These are phyloP conservation scores for Fusarium sterilihyphosum DNA, from an alignment of 2,329 filamentous ascomycete genomes.

Conservation along the genomic window DNA sequence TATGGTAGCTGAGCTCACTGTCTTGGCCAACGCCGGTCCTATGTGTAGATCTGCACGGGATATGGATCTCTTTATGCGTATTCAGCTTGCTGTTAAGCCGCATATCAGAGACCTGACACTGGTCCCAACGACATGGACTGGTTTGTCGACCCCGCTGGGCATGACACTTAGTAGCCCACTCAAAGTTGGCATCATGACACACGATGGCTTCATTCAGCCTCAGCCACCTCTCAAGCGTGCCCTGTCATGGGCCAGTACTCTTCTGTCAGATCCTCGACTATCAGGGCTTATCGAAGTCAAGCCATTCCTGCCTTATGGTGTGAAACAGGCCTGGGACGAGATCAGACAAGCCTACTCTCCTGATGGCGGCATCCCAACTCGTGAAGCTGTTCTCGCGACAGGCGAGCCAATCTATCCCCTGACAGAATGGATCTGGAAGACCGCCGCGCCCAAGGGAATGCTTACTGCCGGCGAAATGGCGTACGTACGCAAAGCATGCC, in stretches of 20 bases:
- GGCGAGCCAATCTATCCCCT: not conserved
- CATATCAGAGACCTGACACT: not conserved
- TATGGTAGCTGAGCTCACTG: not conserved
- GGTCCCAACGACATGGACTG: not conserved
- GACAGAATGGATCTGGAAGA: not conserved
- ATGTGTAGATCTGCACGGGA: not conserved
- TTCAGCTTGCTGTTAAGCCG: not conserved
- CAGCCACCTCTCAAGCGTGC: not conserved
- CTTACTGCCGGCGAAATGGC: not conserved
- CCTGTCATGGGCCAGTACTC: not conserved
- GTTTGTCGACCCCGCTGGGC: not conserved
- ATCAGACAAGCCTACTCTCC: not conserved
- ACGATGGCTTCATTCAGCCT: not conserved
- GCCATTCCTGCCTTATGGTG: not conserved
- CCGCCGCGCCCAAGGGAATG: not conserved
- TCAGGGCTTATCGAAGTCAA: not conserved
- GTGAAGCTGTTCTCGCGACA: not conserved
- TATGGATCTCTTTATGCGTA: not conserved
- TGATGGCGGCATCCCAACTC: not conserved
- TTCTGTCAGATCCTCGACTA: not conserved
- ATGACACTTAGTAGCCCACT: not conserved
- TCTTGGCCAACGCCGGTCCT: not conserved
- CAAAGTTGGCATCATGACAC: not conserved
- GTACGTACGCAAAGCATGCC: not conserved
- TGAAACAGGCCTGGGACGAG: not conserved